Evolutionary conservation across 2,329 filamentous ascomycete species (phyloP).

Genomic region (Colletotrichum sp.): DNA sequence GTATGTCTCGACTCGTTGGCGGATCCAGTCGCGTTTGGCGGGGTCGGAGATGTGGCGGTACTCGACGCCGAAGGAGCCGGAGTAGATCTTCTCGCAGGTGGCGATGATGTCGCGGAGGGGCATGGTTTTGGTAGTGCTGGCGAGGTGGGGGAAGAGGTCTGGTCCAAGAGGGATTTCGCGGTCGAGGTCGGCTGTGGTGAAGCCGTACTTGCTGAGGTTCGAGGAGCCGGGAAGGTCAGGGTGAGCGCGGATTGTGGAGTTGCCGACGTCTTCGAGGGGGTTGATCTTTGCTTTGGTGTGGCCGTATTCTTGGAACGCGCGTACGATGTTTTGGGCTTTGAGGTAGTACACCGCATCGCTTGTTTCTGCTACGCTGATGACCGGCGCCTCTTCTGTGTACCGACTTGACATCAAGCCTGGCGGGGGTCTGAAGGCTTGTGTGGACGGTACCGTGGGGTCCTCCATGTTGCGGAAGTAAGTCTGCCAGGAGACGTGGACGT

Average conservation of each 20-base stretch:
- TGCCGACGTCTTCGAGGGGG: slow-evolving; percentile 87
- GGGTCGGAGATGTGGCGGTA: slow-evolving; percentile 98
- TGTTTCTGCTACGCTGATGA: slow-evolving; percentile 66
- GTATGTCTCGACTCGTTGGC: slow-evolving; percentile 91
- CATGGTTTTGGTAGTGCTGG: slow-evolving; percentile 86
- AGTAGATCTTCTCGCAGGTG: slow-evolving; percentile 93
- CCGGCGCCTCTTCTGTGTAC: slow-evolving; percentile 73
- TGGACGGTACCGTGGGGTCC: slow-evolving; percentile 93
- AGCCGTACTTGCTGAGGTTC: slow-evolving; percentile 89
- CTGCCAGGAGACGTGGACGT: slow-evolving; percentile 97
- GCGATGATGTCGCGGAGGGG: slow-evolving; percentile 93
- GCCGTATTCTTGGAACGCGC: slow-evolving; percentile 95
- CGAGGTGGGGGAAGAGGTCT: slow-evolving; percentile 93
- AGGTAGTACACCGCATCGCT: slow-evolving; percentile 91
- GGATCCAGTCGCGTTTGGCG: slow-evolving; percentile 97
- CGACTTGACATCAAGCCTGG: slow-evolving; percentile 88
- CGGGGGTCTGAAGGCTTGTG: slow-evolving; percentile 93
- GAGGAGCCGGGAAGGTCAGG: slow-evolving; percentile 82
- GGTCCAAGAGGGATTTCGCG: slow-evolving; percentile 90
- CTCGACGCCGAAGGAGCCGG: slow-evolving; percentile 92
- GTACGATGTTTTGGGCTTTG: slow-evolving; percentile 95
- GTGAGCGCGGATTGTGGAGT: slow-evolving; percentile 82
- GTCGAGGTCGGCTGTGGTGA: slow-evolving; percentile 91
- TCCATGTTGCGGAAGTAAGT: slow-evolving; percentile 99
- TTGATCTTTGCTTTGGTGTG: slow-evolving; percentile 99